A percentile compares a stretch with the other conserved stretches of the same genome.
These are phyloP conservation scores for Ceratocystis harringtonii DNA, from an alignment of 2,329 filamentous ascomycete genomes.

Conservation along the genomic window DNA sequence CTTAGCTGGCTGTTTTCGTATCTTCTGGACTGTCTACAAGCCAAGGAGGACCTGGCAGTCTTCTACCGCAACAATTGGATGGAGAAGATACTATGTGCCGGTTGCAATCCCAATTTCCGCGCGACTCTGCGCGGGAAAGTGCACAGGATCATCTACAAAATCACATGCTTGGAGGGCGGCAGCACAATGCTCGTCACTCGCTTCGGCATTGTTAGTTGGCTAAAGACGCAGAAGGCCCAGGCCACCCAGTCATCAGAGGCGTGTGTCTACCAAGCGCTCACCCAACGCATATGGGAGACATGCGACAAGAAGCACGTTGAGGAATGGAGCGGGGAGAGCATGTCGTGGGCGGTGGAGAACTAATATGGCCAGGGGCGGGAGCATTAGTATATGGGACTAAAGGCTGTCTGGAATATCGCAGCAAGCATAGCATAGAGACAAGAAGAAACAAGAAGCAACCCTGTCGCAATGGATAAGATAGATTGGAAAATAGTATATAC, in stretches of 20 bases:
- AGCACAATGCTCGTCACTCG: constrained; percentile 70
- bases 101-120: constrained; percentile 49
- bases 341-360: constrained; percentile 8
- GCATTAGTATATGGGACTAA: no score
- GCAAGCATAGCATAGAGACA: neutral
- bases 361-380: neutral
- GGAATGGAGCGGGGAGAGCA: constrained; percentile 17
- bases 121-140: constrained; percentile 44
- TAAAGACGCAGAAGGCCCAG: constrained; percentile 24
- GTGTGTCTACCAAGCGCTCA: constrained; percentile 39
- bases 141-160: constrained; percentile 48
- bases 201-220: constrained; percentile 60
- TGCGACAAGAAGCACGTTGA: constrained; percentile 40
- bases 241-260: constrained; percentile 35
- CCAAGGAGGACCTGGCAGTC: constrained; percentile 41
- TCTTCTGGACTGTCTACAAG: constrained; percentile 52
- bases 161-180: constrained; percentile 52
- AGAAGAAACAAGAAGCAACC: neutral
- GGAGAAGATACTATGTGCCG: constrained; percentile 58
- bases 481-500: neutral
- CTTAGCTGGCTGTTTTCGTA: constrained; percentile 60
- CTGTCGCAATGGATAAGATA: neutral
- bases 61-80: constrained; percentile 52
- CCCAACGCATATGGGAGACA: constrained; percentile 44
- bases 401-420: neutral